phyloP scores from a whole-genome alignment of 2,329 filamentous ascomycete species.

The Ceratocystis diversiconidia region DNA sequence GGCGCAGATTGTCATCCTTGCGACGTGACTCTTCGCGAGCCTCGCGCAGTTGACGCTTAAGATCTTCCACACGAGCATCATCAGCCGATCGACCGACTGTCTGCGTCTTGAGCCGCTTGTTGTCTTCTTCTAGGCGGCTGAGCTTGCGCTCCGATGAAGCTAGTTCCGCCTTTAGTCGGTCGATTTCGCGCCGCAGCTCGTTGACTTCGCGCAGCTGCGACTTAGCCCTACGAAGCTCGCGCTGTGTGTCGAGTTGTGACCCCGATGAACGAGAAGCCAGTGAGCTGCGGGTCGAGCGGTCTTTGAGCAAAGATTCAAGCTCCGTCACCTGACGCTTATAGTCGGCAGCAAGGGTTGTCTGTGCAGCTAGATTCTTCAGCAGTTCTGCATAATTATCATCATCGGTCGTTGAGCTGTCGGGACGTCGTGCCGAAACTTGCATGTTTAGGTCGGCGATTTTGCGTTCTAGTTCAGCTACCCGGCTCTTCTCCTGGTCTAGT shows the following conservation, averaged over 20 bases:
- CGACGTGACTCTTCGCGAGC: slow-evolving; percentile 31
- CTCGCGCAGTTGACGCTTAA: slow-evolving; percentile 28
- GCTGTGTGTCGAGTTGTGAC: slow-evolving; percentile 37
- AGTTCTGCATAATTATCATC: slow-evolving; percentile 35
- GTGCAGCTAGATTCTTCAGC: slow-evolving; percentile 40
- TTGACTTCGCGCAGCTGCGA: slow-evolving; percentile 40
- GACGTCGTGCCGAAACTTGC: slow-evolving; percentile 17
- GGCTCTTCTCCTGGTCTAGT: slow-evolving; percentile 53
- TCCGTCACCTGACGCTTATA: slow-evolving; percentile 47
- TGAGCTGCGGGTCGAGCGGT: slow-evolving; percentile 27
- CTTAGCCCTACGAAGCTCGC: slow-evolving; percentile 40
- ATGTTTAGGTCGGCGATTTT: slow-evolving; percentile 46
- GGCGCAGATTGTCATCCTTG: slow-evolving; percentile 37
- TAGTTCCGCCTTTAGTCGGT: slow-evolving; percentile 37
- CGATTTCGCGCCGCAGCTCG: slow-evolving; percentile 39
- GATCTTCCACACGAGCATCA: slow-evolving; percentile 9
- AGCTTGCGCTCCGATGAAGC: slow-evolving; percentile 33
- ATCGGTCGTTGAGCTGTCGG: slow-evolving; percentile 14
- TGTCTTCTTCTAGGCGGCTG: slow-evolving; percentile 27
- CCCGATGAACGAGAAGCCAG: slow-evolving; percentile 37
- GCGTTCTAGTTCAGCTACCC: slow-evolving; percentile 47
- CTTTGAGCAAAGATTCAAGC: slow-evolving; percentile 37
- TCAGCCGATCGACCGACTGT: slow-evolving; percentile 19
- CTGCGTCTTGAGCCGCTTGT: slow-evolving; percentile 22
- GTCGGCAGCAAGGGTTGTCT: slow-evolving; percentile 42